Base-by-base conservation (phyloP, 768 basidiomycete species). In the Holtermanniella nyarrowii region DNA sequence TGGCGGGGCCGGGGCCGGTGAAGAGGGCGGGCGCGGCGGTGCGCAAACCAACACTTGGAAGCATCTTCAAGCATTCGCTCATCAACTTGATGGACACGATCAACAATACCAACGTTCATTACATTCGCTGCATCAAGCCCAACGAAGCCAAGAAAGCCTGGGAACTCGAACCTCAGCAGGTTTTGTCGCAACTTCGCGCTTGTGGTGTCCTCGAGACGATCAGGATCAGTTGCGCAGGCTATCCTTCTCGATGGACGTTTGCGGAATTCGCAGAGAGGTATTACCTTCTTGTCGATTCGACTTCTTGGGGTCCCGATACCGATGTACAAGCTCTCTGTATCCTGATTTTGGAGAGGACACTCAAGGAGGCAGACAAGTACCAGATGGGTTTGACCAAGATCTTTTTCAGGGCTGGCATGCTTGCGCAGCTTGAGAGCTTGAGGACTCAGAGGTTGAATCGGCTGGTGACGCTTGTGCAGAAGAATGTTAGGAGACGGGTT, bases 191-290 rank as follows among this genome's bases (percentile, higher is more conserved):
- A 70, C 75, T 99, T 24, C 81, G 95, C 44, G 95, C 95, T 51
- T 99, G 95, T 72, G 95, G 95, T 82, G 95, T 99, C 49, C 77
- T 99, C 40, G 95, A 99, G 73, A 99, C 95, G 3, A 99, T 99
- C 63, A 80, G 91, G 51, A 99, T 99, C 68, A 90, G 88, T 73
- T 97, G 95, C 72, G 95, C 95, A 42, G 95, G 95, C 26, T 99
- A 99, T 73, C 95, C 95, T 24, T 89, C 89, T 12, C 79, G 95
- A 26, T 97, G 95, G 95, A 89, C 84, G 3, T 99, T 96, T 60
- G 91, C 90, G 66, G 95, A 97, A 71, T 99, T 99, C 67, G 95
- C 88, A 3, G 91, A 97, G 69, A 80, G 95, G 89, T 99, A 97
- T 71, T 97, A 97, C 73, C 90, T 96, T 88, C 83, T 99, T 42